Conservation (phyloP, 768 basidiomycete species). For the Kwoniella shandongensis region DNA sequence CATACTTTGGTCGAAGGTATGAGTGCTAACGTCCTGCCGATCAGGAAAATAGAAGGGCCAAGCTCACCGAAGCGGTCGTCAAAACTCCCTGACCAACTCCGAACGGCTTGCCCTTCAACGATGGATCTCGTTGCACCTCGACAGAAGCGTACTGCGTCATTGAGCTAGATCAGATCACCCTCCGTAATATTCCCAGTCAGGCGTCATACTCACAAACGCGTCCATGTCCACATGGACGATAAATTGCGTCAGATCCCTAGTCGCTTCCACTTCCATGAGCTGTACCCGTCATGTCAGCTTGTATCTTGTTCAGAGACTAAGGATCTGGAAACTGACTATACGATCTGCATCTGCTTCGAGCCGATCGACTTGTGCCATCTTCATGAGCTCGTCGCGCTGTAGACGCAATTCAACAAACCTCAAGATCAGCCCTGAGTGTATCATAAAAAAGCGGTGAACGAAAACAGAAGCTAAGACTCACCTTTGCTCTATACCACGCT, state of each 20-base stretch:
- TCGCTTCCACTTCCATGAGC: slow-evolving; percentile 68
- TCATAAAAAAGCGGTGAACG: slow-evolving; percentile 32
- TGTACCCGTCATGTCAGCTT: slow-evolving; percentile 20
- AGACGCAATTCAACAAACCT: slow-evolving; percentile 61
- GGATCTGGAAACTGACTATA: slow-evolving; percentile 59
- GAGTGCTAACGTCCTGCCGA: not conserved
- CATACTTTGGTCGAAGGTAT: slow-evolving; percentile 64
- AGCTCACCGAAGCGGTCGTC: slow-evolving; percentile 64
- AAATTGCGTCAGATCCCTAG: slow-evolving; percentile 73
- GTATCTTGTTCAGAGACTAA: not conserved
- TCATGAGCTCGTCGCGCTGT: slow-evolving; percentile 45
- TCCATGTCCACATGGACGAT: slow-evolving; percentile 98
- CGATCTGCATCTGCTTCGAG: slow-evolving; percentile 69
- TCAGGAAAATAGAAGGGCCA: slow-evolving; percentile 2
- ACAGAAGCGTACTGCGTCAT: slow-evolving; percentile 56
- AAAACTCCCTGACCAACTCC: slow-evolving; percentile 80
- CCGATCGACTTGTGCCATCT: slow-evolving; percentile 55
- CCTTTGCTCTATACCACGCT: slow-evolving; percentile 63
- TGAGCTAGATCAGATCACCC: slow-evolving; percentile 35
- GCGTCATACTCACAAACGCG: slow-evolving; percentile 62
- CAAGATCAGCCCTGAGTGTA: no score
- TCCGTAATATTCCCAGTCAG: slow-evolving; percentile 53
- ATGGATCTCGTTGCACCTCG: slow-evolving; percentile 47
- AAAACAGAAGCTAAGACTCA: slow-evolving; percentile 18
- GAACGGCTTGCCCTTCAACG: slow-evolving; percentile 55